Evolutionary conservation across 1,284 basidiomycete genomes (phyloP).

Genomic region (Somion occarium): DNA sequence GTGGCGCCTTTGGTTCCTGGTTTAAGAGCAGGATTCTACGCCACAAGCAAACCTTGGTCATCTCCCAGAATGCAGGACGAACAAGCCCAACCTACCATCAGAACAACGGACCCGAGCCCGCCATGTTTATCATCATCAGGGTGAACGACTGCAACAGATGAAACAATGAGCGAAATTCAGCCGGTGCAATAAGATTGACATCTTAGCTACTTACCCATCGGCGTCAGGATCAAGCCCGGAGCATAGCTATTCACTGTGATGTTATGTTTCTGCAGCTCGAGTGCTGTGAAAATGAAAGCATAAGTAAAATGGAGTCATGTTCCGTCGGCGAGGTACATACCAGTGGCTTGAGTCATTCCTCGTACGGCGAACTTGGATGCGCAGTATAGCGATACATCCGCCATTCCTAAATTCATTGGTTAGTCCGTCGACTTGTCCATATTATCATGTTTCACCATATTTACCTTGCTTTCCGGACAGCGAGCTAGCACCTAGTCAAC

Average conservation of each 20-base stretch:
- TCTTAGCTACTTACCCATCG: constrained; percentile 16
- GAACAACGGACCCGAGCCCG: constrained; percentile 13
- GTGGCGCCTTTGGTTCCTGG: constrained; percentile 12
- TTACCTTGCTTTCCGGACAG: constrained; percentile 23
- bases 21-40: background rate
- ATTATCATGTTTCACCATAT: background rate
- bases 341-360: constrained; percentile 26
- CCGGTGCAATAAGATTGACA: background rate
- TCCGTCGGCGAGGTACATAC: constrained; percentile 3
- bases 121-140: constrained; percentile 20
- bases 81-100: constrained; percentile 12
- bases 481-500: constrained; percentile 19
- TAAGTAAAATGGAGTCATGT: background rate
- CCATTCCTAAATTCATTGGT: constrained; percentile 4
- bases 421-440: no score
- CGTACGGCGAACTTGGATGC: constrained; percentile 30
- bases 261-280: constrained; percentile 16
- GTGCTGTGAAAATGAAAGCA: constrained; percentile 10
- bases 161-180: background rate
- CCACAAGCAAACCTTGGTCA: background rate
- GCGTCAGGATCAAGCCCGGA: constrained; percentile 20
- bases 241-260: constrained; percentile 26
- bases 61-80: background rate
- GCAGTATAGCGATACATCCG: constrained; percentile 14
- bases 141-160: constrained; percentile 10